Evolutionary conservation across 129 eudicot species (phyloP).

Genomic region (sunflower (Helianthus annuus)): HanXRQr2.0-SUNRISE NC_035437.2:12412958-12413457

Average conservation of each 20-base stretch:
- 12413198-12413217: constrained; percentile 71
- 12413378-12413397: constrained; percentile 22
- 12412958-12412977: too few relatives aligned
- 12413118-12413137: background rate
- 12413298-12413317: constrained; percentile 75
- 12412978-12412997: too few relatives aligned
- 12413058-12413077: background rate
- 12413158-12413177: background rate
- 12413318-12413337: constrained; percentile 56
- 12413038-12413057: background rate
- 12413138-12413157: background rate
- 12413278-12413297: constrained; percentile 67
- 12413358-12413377: constrained; percentile 43
- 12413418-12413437: background rate
- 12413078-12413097: background rate
- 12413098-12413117: background rate
- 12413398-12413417: constrained; percentile 31
- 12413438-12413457: too few relatives aligned
- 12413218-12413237: constrained; percentile 75
- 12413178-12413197: constrained; percentile 60
- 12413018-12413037: background rate
- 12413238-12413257: constrained; percentile 75
- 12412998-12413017: background rate
- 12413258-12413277: constrained; percentile 80
- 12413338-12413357: constrained; percentile 44